Conservation (phyloP, 2,329 filamentous ascomycete genomes). For the Emergomyces orientalis region DNA sequence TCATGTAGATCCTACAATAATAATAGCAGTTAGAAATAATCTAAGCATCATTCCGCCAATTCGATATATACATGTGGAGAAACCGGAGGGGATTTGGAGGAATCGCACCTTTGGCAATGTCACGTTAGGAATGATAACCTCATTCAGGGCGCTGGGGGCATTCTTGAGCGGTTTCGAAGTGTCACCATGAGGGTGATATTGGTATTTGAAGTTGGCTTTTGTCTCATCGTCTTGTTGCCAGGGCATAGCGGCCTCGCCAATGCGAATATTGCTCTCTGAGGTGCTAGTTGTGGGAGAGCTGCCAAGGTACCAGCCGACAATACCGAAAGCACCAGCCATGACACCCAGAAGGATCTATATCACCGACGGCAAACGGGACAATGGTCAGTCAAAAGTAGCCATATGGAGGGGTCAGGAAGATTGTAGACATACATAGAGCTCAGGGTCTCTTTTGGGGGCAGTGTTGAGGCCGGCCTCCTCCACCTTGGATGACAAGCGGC, state of each 20-base stretch:
- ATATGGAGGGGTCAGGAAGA: not conserved
- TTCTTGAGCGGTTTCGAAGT: slow-evolving; percentile 65
- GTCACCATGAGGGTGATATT: slow-evolving; percentile 82
- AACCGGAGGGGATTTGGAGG: slow-evolving; percentile 3
- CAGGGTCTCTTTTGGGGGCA: slow-evolving; percentile 60
- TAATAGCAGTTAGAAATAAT: not conserved
- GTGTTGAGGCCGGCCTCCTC: slow-evolving; percentile 48
- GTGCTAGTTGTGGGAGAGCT: slow-evolving; percentile 74
- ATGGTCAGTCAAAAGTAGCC: not conserved
- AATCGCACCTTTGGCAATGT: slow-evolving; percentile 71
- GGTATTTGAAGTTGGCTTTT: slow-evolving; percentile 53
- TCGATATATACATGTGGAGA: not conserved
- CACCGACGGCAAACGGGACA: not conserved
- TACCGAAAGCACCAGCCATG: slow-evolving; percentile 79
- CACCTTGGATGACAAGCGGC: slow-evolving; percentile 30
- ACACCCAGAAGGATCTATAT: slow-evolving; percentile 75
- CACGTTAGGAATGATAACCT: slow-evolving; percentile 87
- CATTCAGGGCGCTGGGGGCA: slow-evolving; percentile 90
- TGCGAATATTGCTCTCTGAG: slow-evolving; percentile 67
- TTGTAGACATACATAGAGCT: slow-evolving; percentile 56
- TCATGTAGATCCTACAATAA: slow-evolving; percentile 70
- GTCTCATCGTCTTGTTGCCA: slow-evolving; percentile 69
- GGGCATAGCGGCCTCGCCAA: slow-evolving; percentile 72
- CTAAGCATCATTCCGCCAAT: not conserved
- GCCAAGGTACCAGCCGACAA: slow-evolving; percentile 74